These are phyloP conservation scores for Elsinoe fawcettii DNA, from an alignment of 2,329 filamentous ascomycete genomes.

Conservation along the genomic window DNA sequence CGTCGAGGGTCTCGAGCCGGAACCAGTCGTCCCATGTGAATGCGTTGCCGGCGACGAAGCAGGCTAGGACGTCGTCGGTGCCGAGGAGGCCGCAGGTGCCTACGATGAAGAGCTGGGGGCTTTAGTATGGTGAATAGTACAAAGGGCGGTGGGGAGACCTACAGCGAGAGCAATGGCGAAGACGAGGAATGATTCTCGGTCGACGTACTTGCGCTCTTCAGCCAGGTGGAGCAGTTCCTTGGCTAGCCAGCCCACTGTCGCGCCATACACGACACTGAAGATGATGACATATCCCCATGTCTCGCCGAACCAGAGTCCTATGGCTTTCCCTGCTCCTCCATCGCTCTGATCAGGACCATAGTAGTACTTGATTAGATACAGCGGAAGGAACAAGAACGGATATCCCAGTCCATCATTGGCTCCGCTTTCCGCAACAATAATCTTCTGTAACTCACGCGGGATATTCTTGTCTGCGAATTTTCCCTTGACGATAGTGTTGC, in stretches of 20 bases:
- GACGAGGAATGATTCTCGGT: constrained; percentile 79
- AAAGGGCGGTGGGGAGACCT: constrained; percentile 29
- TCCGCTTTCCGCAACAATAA: constrained; percentile 60
- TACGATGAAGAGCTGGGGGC: constrained; percentile 62
- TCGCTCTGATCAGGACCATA: constrained; percentile 48
- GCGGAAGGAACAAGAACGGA: constrained; percentile 75
- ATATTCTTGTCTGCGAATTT: constrained; percentile 90
- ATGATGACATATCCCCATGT: constrained; percentile 79
- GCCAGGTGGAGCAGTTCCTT: constrained; percentile 79
- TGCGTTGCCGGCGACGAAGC: constrained; percentile 83
- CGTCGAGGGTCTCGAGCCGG: constrained; percentile 76
- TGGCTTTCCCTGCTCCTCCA: constrained; percentile 58
- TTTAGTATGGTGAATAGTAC: not conserved
- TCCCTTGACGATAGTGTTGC: constrained; percentile 85
- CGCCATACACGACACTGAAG: constrained; percentile 70
- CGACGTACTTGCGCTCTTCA: constrained; percentile 71
- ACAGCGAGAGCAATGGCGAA: constrained; percentile 75
- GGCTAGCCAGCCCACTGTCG: constrained; percentile 68
- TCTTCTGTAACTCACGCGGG: constrained; percentile 69
- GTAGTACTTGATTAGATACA: constrained; percentile 74
- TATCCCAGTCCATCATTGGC: constrained; percentile 87
- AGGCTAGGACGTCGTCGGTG: constrained; percentile 82
- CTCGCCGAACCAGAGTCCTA: constrained; percentile 76
- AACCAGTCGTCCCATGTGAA: constrained; percentile 97
- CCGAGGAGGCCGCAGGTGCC: constrained; percentile 83